Conservation (phyloP, 2,329 filamentous ascomycete species). For the Fusarium udum region DNA sequence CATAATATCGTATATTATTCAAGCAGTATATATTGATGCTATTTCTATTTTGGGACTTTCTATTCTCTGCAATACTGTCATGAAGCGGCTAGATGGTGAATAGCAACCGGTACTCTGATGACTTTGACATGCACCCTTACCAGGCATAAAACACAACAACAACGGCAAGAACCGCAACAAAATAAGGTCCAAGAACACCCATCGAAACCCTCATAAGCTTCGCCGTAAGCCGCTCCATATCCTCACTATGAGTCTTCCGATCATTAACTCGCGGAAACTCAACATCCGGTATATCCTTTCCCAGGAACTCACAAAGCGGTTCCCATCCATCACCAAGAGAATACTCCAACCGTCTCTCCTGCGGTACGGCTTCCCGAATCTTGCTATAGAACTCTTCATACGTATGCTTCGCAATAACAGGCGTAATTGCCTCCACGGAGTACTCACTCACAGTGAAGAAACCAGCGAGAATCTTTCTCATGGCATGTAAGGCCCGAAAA, state of each 20-base stretch:
- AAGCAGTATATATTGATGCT: too few species aligned
- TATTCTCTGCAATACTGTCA: too few species aligned
- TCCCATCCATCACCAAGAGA: slow-evolving; percentile 7
- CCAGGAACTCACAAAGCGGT: slow-evolving; percentile 11
- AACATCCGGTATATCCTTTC: slow-evolving; percentile 5
- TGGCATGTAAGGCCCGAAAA: neutral
- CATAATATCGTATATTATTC: neutral
- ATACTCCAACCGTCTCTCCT: slow-evolving; percentile 4
- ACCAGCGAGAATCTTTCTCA: slow-evolving; percentile 4
- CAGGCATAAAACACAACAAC: neutral
- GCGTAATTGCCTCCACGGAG: neutral
- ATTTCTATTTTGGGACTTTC: fast-evolving
- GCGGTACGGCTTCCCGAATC: neutral
- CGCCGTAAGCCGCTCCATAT: neutral
- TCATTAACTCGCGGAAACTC: slow-evolving; percentile 16
- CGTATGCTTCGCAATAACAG: neutral
- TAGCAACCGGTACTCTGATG: fast-evolving
- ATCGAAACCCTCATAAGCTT: neutral
- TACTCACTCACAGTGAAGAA: neutral
- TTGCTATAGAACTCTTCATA: slow-evolving; percentile 3
- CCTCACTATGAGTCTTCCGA: neutral
- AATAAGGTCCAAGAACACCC: neutral
- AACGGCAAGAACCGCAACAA: neutral
- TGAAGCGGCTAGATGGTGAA: fast-evolving
- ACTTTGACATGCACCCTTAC: neutral